Evolutionary conservation across 108 stramenopile genomes (phyloP), one percentile per base, ranked within the genome.

Genomic region (Mayamaea pseudoterrestris): DNA sequence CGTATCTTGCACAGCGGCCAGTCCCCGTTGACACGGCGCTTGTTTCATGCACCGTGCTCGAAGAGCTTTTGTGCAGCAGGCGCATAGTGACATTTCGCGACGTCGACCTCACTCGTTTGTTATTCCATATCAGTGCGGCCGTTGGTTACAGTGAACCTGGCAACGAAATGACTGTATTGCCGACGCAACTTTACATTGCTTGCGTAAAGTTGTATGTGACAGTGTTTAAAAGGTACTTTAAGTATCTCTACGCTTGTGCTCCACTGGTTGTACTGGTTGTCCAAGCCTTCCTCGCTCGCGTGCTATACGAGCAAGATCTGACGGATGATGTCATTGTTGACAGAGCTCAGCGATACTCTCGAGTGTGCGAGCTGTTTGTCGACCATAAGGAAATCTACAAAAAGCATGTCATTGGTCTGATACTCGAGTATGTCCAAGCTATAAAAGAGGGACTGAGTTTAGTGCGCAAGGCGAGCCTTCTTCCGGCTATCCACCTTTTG

Each of bases 321-420:
- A 13, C 22, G 7, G 30, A 37, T 31, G 8, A 31, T 17, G 30
- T n/a, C 44, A 37, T 8, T 46, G 16, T 23, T 4, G 30, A 26
- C 21, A 44, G 55, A 2, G 55, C 51, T 4, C 57, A 65, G 18
- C 30, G 47, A 22, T 43, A 65, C 53, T 28, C 44, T 31, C 60
- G 77, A 36, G 27, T 88, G 31, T 80, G 76, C 47, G 86, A 88
- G 53, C 43, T 83, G 20, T 48, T 88, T 13, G 67, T 75, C n/a
- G 66, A 71, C 8, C 81, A 88, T 65, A 73, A 67, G 31, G 86
- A 88, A n/a, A 57, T 88, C n/a, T 80, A 78, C 62, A 83, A 81
- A 50, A 88, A 88, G 37, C 81, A 88, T 59, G 70, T 83, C 1
- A 52, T 88, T 5, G 69, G 71, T 5, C 49, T 88, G 23, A 60